Conservation (phyloP, 192 early-diverging fungal genomes). For the Mortierella alpina region DNA sequence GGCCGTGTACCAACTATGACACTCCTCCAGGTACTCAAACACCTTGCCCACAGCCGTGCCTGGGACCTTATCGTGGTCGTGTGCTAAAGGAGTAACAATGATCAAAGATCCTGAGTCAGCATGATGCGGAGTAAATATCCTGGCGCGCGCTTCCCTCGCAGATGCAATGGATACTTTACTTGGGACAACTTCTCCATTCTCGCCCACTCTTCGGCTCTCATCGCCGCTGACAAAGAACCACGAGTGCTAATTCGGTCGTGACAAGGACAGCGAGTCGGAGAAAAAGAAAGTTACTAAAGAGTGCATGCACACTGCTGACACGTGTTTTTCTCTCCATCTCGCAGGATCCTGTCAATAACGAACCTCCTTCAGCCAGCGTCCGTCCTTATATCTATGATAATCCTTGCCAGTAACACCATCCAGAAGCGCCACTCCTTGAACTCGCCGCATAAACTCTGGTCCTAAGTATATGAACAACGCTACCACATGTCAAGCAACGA, state of each 20-base stretch:
- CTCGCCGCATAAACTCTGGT: constrained; percentile 16
- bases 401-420: constrained; percentile 13
- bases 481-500: neutral
- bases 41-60: constrained; percentile 26
- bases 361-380: constrained; percentile 1
- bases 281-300: neutral
- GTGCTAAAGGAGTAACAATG: constrained; percentile 1
- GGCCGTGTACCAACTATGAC: neutral
- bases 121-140: neutral
- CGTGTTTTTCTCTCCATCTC: neutral
- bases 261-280: neutral
- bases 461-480: neutral
- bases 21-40: constrained; percentile 18
- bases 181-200: neutral
- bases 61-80: constrained; percentile 40
- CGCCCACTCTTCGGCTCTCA: too few species aligned
- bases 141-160: neutral
- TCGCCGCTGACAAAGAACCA: neutral
- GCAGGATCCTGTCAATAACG: neutral
- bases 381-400: neutral
- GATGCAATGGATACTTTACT: constrained; percentile 3
- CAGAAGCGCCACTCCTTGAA: constrained; percentile 22
- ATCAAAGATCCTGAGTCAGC: neutral
- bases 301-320: neutral
- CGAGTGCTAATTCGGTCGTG: neutral